A percentile compares a stretch with the other conserved stretches of the same genome.
Evolutionary conservation across 2,329 filamentous ascomycete genomes (phyloP).

Genomic region (Exophiala xenobiotica): DNA sequence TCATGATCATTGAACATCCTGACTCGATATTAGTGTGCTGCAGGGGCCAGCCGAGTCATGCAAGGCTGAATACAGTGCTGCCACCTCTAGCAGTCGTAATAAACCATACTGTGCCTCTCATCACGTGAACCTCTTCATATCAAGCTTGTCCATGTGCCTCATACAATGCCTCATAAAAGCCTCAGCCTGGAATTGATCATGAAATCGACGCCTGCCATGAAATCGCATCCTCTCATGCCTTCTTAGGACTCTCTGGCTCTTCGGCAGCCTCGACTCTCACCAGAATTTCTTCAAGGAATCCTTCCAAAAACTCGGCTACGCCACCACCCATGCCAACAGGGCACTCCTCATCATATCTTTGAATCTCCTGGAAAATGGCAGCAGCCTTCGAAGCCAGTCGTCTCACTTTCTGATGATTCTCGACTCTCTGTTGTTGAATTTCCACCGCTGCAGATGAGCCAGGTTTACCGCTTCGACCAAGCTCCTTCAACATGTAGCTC

Average conservation of each 20-base stretch:
- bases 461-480: slow-evolving; percentile 33
- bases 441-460: slow-evolving; percentile 40
- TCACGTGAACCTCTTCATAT: background rate
- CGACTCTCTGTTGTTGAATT: slow-evolving; percentile 63
- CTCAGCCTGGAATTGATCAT: background rate
- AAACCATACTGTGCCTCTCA: background rate
- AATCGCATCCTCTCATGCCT: slow-evolving; percentile 7
- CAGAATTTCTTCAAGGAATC: slow-evolving; percentile 87
- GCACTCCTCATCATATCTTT: slow-evolving; percentile 79
- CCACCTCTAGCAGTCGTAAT: background rate
- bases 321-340: slow-evolving; percentile 93
- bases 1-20: background rate
- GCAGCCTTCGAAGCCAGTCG: slow-evolving; percentile 79
- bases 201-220: slow-evolving; percentile 3
- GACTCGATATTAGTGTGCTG: background rate
- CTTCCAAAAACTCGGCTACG: slow-evolving; percentile 84
- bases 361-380: slow-evolving; percentile 83
- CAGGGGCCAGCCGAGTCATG: slow-evolving; percentile 3
- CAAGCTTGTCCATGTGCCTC: background rate
- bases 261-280: slow-evolving; percentile 87
- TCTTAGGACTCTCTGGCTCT: slow-evolving; percentile 44
- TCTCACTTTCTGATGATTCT: slow-evolving; percentile 79
- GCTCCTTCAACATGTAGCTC: slow-evolving; percentile 53
- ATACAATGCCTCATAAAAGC: background rate
- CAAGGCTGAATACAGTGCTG: background rate